Conservation (phyloP, 2,329 filamentous ascomycete genomes). For the Nectriaceae sp. region DNA sequence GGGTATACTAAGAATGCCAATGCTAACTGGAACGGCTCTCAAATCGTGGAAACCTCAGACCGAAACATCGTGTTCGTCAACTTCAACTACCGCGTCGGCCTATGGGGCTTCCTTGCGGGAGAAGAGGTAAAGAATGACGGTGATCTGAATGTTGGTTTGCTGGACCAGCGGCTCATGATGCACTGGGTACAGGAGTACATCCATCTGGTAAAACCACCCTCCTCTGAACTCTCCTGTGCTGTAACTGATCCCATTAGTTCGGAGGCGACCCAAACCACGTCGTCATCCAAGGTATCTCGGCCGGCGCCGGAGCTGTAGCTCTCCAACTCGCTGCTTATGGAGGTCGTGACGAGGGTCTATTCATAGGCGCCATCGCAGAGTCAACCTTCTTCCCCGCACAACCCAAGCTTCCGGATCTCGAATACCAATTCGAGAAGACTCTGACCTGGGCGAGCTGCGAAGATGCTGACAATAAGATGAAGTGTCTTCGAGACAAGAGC, state of each 20-base stretch:
- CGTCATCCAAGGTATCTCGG: conserved; percentile 67
- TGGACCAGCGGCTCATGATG: conserved; percentile 69
- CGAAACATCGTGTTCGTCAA: conserved; percentile 67
- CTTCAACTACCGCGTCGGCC: conserved; percentile 76
- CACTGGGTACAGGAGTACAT: conserved; percentile 72
- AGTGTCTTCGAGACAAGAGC: conserved; percentile 48
- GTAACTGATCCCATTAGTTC: conserved; percentile 60
- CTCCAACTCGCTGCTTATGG: conserved; percentile 62
- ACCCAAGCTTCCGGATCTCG: conserved; percentile 46
- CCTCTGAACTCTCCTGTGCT: too few relatives aligned
- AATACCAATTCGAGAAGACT: conserved; percentile 55
- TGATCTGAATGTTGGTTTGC: conserved; percentile 67
- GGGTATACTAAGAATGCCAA: conserved; percentile 54
- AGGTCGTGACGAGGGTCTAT: conserved; percentile 49
- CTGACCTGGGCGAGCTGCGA: conserved; percentile 45
- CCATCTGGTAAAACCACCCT: too few relatives aligned
- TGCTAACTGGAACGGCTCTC: conserved; percentile 59
- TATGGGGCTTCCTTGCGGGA: conserved; percentile 70
- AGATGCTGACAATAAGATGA: conserved; percentile 39
- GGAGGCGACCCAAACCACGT: conserved; percentile 70
- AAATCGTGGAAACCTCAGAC: conserved; percentile 58
- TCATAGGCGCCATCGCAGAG: conserved; percentile 52
- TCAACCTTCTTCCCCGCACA: conserved; percentile 54
- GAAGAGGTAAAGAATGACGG: conserved; percentile 56
- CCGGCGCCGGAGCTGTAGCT: conserved; percentile 66